Evolutionary conservation across 2,329 filamentous ascomycete genomes (phyloP).

Genomic region (Monosporascus sp.): DNA sequence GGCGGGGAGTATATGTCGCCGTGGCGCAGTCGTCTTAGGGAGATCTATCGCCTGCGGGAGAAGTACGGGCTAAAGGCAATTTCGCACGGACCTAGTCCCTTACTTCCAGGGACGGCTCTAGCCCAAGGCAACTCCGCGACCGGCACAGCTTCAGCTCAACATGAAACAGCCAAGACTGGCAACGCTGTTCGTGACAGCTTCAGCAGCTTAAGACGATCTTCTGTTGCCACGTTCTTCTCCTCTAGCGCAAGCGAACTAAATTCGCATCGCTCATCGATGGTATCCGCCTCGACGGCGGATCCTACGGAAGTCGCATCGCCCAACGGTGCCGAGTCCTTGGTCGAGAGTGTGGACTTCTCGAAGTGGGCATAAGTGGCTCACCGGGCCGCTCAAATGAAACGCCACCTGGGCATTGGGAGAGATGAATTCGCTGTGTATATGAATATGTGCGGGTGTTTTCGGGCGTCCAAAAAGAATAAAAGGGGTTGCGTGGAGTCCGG

Average conservation of each 20-base stretch:
- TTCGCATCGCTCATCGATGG: conserved; percentile 55
- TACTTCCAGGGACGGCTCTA: conserved; percentile 27
- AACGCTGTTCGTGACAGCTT: conserved; percentile 56
- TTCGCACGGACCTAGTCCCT: conserved; percentile 19
- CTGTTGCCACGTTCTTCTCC: conserved; percentile 60
- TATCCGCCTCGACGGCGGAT: conserved; percentile 49
- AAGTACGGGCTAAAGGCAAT: conserved; percentile 46
- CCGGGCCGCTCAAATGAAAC: not conserved
- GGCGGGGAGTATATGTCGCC: conserved; percentile 81
- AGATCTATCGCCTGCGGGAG: conserved; percentile 78
- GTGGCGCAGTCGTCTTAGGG: conserved; percentile 81
- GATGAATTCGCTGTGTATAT: conserved; percentile 14
- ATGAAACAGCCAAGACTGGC: conserved; percentile 34
- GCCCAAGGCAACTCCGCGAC: conserved; percentile 27
- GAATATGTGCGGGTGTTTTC: conserved; percentile 4
- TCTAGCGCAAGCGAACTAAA: conserved; percentile 46
- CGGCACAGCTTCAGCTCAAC: conserved; percentile 24
- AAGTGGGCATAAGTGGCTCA: conserved; percentile 35
- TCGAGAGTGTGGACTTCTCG: conserved; percentile 46
- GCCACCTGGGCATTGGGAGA: conserved; percentile 4
- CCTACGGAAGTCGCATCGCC: conserved; percentile 44
- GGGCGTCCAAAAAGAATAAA: conserved; percentile 16
- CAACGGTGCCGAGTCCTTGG: conserved; percentile 32
- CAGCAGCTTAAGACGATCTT: conserved; percentile 55
- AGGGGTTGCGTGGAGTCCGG: conserved; percentile 24